These are phyloP conservation scores for Diaporthe citri DNA, from an alignment of 2,329 filamentous ascomycete species.

Conservation along the genomic window DNA sequence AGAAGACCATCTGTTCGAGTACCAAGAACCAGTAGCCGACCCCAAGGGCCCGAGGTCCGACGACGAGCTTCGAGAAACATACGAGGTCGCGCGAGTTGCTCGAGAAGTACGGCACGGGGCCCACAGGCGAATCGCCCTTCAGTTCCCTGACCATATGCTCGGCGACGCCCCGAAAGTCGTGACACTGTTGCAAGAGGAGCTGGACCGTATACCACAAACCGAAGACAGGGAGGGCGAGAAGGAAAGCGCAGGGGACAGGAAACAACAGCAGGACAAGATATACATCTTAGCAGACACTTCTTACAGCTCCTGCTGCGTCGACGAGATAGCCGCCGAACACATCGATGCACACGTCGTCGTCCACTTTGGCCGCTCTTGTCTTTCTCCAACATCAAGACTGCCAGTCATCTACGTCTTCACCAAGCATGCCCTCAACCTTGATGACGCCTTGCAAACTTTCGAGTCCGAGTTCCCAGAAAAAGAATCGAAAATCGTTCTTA, in stretches of 20 bases:
- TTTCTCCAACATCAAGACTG: slow-evolving; percentile 88
- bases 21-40: slow-evolving; percentile 55
- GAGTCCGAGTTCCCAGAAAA: slow-evolving; percentile 75
- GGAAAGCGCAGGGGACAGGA: neutral
- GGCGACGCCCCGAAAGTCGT: slow-evolving; percentile 86
- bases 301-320: slow-evolving; percentile 96
- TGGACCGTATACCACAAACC: slow-evolving; percentile 44
- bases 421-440: slow-evolving; percentile 74
- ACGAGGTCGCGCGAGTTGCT: slow-evolving; percentile 87
- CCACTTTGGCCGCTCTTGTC: slow-evolving; percentile 92
- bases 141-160: slow-evolving; percentile 96
- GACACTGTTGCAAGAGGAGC: slow-evolving; percentile 64
- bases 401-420: slow-evolving; percentile 95
- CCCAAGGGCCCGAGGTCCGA: slow-evolving; percentile 56
- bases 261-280: slow-evolving; percentile 57
- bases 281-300: slow-evolving; percentile 96
- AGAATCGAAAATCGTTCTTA: slow-evolving; percentile 77
- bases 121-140: slow-evolving; percentile 86
- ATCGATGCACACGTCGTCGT: slow-evolving; percentile 90
- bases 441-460: slow-evolving; percentile 71
- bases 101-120: slow-evolving; percentile 77
- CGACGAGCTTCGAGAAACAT: slow-evolving; percentile 80
- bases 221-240: neutral
- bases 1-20: slow-evolving; percentile 69
- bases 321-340: slow-evolving; percentile 96